phyloP scores from a whole-genome alignment of 75 land plant species.

The Sequoiadendron giganteum region DNA sequence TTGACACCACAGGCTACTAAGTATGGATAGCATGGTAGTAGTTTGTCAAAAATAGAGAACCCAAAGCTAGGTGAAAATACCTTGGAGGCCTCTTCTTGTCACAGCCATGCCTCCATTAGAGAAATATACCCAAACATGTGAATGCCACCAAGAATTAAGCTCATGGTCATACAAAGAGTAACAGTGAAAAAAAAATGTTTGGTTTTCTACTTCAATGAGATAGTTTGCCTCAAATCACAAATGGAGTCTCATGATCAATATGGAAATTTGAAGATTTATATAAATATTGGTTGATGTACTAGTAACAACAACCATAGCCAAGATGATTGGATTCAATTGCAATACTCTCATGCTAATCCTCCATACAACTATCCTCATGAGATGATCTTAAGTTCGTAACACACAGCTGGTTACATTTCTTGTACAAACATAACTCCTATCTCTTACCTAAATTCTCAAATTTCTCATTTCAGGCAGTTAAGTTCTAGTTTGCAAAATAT shows the following conservation, averaged over 20 bases:
- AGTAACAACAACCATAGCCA: not conserved
- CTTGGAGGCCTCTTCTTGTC: not conserved
- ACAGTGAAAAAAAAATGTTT: not conserved
- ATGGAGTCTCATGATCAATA: not conserved
- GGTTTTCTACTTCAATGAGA: not conserved
- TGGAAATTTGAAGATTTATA: not conserved
- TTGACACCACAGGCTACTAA: no score
- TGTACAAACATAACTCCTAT: not conserved
- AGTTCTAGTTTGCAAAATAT: not conserved
- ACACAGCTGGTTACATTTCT: not conserved
- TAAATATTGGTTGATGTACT: not conserved
- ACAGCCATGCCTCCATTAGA: not conserved
- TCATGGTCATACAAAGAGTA: not conserved
- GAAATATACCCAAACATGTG: not conserved
- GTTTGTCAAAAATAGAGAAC: no score
- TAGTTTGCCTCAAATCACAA: not conserved
- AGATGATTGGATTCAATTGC: not conserved
- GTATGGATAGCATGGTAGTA: no score
- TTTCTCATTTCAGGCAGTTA: not conserved
- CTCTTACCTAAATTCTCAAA: not conserved
- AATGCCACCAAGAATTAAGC: not conserved
- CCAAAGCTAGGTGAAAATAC: not conserved
- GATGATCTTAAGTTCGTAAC: not conserved
- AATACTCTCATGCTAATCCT: not conserved
- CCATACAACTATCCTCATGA: not conserved